Base-by-base conservation (phyloP, 2,329 filamentous ascomycete genomes). In the Diplodia intermedia region DNA sequence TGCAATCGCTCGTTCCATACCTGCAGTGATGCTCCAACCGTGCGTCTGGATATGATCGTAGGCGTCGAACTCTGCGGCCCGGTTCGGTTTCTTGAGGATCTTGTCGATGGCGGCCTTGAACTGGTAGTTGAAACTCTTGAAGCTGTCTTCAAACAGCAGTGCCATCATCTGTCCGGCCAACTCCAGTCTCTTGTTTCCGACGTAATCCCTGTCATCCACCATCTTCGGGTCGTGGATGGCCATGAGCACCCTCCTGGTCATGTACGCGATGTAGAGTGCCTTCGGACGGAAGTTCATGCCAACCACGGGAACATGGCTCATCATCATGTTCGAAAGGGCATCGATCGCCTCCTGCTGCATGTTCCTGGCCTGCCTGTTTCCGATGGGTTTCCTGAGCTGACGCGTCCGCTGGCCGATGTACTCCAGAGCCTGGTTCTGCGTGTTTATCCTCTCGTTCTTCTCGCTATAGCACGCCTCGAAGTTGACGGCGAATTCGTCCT, bases 231-330 rank as follows among this genome's bases (percentile, higher is more conserved):
- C 92, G 69, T 95, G 91, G 75, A 93, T 90, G 1, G 94, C 94
- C 91, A 98, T 97, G 60, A 99, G 82, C 3, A 98, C 94, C 78
- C 94, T 88, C n/a, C 95, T 90, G 33, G 93, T 92, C 95, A 99
- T 99, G 83, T 97, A 92, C 57, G 94, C 94, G 67, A 99, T 89
- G 75, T 98, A 99, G 9, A 98, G 87, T 26, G 94, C 94, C 78
- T 99, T 99, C n/a, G 94, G 94, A 67, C 95, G 90, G 79, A 98
- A 98, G 76, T 99, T 94, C 72, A 97, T 87, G 55, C 92, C 92
- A 73, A 92, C 88, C 47, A 99, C 94, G 5, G 93, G 91, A 36
- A 99, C 94, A 73, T 99, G 95, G 7, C 95, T 94, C 69, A 99
- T 93, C 70, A 99, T 91, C 67, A 98, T 91, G 74, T 93, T 94